Conservation (phyloP, 2,329 filamentous ascomycete species). For the Neurospora sp. region DNA sequence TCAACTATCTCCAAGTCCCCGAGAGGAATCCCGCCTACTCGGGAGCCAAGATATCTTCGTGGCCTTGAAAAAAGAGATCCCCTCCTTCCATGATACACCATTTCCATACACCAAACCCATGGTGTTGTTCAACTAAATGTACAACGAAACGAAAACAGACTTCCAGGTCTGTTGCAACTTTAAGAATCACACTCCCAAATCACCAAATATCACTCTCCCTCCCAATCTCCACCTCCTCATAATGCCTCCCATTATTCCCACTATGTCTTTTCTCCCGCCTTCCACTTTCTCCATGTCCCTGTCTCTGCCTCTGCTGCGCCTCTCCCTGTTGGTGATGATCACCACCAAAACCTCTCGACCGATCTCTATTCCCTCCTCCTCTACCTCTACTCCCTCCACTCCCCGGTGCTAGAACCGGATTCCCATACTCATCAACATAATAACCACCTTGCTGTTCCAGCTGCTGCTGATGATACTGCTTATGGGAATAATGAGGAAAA, state of each 20-base stretch:
- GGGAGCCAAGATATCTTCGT: not conserved
- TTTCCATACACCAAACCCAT: not conserved
- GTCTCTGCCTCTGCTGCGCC: not conserved
- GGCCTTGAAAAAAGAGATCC: not conserved
- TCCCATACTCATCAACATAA: not conserved
- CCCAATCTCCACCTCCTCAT: constrained; percentile 16
- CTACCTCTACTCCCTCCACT: not conserved
- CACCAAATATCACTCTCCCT: constrained; percentile 16
- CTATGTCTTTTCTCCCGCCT: not conserved
- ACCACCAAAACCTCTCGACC: not conserved
- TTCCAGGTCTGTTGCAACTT: not conserved
- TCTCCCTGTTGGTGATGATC: not conserved
- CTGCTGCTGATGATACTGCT: not conserved
- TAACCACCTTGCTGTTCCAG: not conserved
- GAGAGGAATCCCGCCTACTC: not conserved
- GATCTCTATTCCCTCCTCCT: not conserved
- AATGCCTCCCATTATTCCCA: constrained; percentile 7
- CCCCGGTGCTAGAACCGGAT: not conserved
- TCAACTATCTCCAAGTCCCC: not conserved
- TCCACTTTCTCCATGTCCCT: not conserved
- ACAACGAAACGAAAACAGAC: not conserved
- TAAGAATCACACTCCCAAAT: not conserved
- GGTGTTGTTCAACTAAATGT: not conserved
- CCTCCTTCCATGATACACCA: not conserved
- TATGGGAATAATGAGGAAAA: constrained; percentile 9